Evolutionary conservation across 352 stramenopile species (phyloP).

Genomic region (Globisporangium canariense): DNA sequence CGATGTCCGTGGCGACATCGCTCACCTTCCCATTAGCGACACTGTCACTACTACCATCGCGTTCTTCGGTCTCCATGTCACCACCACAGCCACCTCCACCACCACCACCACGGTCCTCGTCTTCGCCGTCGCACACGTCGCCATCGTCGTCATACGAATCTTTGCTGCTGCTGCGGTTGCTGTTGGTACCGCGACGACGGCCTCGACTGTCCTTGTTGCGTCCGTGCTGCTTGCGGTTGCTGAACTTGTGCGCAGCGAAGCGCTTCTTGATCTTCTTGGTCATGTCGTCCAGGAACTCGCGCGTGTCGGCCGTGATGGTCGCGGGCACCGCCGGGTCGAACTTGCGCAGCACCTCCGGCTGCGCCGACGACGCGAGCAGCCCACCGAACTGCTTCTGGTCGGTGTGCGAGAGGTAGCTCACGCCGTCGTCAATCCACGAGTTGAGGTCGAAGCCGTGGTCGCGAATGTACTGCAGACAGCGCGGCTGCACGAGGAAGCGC

Average conservation of each 20-base stretch:
- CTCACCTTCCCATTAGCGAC: neutral
- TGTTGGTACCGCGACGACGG: slow-evolving; percentile 6
- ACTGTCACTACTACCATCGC: neutral
- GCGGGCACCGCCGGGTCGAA: slow-evolving; percentile 30
- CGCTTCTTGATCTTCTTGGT: slow-evolving; percentile 23
- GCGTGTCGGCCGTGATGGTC: slow-evolving; percentile 40
- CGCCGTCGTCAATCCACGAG: slow-evolving; percentile 65
- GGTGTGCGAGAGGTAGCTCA: slow-evolving; percentile 62
- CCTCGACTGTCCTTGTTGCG: neutral
- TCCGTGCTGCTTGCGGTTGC: neutral
- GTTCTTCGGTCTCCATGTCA: neutral
- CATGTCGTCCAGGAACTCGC: slow-evolving; percentile 37
- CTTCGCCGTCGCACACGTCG: neutral
- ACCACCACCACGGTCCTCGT: neutral
- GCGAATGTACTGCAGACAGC: slow-evolving; percentile 75
- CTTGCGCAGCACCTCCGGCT: slow-evolving; percentile 36
- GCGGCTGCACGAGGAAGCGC: slow-evolving; percentile 64
- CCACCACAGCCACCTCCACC: neutral
- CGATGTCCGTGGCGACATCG: neutral
- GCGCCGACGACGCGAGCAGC: slow-evolving; percentile 23
- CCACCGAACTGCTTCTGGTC: slow-evolving; percentile 36
- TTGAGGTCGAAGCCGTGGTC: slow-evolving; percentile 80
- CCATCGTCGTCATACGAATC: neutral
- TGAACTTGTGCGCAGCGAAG: slow-evolving; percentile 7
- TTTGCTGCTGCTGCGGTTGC: neutral